Base-by-base conservation (phyloP, 73 alveolate genomes). In the Stentor coeruleus region DNA sequence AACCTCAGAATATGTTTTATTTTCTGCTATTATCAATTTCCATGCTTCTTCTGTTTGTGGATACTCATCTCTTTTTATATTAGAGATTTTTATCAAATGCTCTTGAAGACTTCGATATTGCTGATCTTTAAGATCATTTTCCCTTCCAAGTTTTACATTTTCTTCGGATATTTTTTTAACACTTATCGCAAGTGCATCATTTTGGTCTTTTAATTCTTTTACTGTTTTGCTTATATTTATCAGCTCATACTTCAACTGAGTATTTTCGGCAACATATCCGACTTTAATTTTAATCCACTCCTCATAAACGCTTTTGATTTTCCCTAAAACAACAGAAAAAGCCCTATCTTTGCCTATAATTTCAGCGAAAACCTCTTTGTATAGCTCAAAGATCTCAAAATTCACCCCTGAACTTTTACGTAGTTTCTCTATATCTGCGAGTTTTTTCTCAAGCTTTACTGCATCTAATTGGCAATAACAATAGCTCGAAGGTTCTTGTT, bases 11-110 rank as follows among this genome's bases (percentile, higher is more conserved):
- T 66, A 66, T 26, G 79, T 31, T 2, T 66, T 66, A 31, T 66
- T 66, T 33, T 66, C 79, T 28, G 39, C 79, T 28, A 66, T 20
- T 20, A 66, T 66, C 40, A 66, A 66, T 33, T 66, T 66, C 37
- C 79, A 66, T 20, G 40, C 33, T 66, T 66, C 79, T 66, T 66
- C 79, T 28, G 20, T 66, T 31, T 14, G n/a, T 1, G n/a, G 40
- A 3, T 28, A 20, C 15, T 31, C 39, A 11, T 66, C 39, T 0
- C n/a, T 26, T 14, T 66, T 33, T 14, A 66, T 2, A 20, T 66
- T 20, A 0, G 79, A 26, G n/a, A 66, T 66, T 2, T 66, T 66
- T 20, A 20, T 20, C n/a, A 66, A 31, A 1, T 66, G n/a, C n/a
- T 31, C 79, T 66, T 66, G 79, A 20, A 66, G 33, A 20, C 37